phyloP scores from a whole-genome alignment of 805 yeast genomes.

The Maudiozyma pseudohumilis region DNA sequence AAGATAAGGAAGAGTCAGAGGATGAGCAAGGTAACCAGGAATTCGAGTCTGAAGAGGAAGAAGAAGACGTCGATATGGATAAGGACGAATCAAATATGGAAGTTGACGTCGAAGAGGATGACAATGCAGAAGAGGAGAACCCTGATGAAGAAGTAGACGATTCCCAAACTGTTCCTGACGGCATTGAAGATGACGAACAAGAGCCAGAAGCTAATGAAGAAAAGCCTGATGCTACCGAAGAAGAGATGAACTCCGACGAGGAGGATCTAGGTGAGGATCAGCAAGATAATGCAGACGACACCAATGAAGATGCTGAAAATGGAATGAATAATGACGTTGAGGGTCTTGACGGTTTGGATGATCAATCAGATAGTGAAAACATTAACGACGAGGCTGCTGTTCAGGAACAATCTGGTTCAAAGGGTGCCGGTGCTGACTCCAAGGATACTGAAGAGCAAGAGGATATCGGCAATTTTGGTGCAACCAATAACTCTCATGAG shows the following conservation, averaged over 20 bases:
- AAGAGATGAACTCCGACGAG: conserved; percentile 21
- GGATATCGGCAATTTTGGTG: conserved; percentile 60
- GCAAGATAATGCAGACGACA: conserved; percentile 14
- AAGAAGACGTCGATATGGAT: conserved; percentile 47
- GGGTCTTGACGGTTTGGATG: conserved; percentile 45
- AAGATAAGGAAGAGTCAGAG: conserved; percentile 40
- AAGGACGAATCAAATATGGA: conserved; percentile 28
- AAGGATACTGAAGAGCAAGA: conserved; percentile 45
- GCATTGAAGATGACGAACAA: conserved; percentile 22
- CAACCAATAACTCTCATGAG: conserved; percentile 37
- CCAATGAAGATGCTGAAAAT: conserved; percentile 23
- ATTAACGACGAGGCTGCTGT: conserved; percentile 49
- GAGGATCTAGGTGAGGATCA: conserved; percentile 27
- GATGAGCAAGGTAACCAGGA: conserved; percentile 30
- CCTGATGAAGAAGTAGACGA: conserved; percentile 31
- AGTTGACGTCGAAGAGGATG: conserved; percentile 26
- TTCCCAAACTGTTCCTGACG: conserved; percentile 25
- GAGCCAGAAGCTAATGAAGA: conserved; percentile 14
- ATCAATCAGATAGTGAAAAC: conserved; percentile 36
- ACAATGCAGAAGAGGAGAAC: conserved; percentile 24
- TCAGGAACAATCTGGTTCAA: conserved; percentile 50
- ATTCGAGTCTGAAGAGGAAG: conserved; percentile 48
- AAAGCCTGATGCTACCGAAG: conserved; percentile 24
- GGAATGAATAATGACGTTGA: conserved; percentile 39
- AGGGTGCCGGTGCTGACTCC: conserved; percentile 53